Evolutionary conservation across 1,284 basidiomycete genomes (phyloP), one percentile per base, ranked within the genome.

Genomic region (Austroboletus novae-zelandiae): DNA sequence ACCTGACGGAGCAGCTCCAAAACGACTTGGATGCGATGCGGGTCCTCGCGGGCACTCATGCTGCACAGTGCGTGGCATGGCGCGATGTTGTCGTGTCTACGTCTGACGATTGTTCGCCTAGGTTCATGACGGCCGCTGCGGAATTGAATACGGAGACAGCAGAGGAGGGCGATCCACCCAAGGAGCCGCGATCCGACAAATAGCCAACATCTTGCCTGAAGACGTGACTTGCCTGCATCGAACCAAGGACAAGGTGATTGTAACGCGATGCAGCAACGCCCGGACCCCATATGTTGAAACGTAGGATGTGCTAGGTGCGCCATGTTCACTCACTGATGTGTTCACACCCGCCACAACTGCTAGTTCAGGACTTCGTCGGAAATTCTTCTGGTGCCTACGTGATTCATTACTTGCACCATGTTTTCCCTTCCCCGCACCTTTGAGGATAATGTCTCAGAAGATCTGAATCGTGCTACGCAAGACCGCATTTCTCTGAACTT

Each of bases 1-100:
- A 86, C 60, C 71, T 89, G 13, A 86, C 83, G 64, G 86, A 86
- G 62, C 79, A 81, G 50, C 73, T 88, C 47, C 82, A 86, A 60
- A 73, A 77, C 43, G 86, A 88, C 69, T 67, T 89, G 45, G 77
- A 86, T 55, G 80, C 86, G 11, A 87, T 89, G 84, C 73, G 80
- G 45, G 78, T 79, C 11, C 81, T 89, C 57, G 80, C 84, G 17
- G 85, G 83, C 1, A 72, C 83, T 43, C 85, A 89, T 65, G 84
- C 84, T 18, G 84, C 86, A 43, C 86, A 85, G 84, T 86, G 59
- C 54, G 80, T 53, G 32, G 25, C 30, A n/a, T 23, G 30, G n/a
- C n/a, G 14, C 18, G 27, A 27, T 39, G 13, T 15, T 34, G 5
- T n/a, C 27, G 7, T 29, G 14, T 23, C 9, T 9, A 23, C 18